Evolutionary conservation across 768 basidiomycete genomes (phyloP).

Genomic region (Podaxis carcinomalis): DNA sequence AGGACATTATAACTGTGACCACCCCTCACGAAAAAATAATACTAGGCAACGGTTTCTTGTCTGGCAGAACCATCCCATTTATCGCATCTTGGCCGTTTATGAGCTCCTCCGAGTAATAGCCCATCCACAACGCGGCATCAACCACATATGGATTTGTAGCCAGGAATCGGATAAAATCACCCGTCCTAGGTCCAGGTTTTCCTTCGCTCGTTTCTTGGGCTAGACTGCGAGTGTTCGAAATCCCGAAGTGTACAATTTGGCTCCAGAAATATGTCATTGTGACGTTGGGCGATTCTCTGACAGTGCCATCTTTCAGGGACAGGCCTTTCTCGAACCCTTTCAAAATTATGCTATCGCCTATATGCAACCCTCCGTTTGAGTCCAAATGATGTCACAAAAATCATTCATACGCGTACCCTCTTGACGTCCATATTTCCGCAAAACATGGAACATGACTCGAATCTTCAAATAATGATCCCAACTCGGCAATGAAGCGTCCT

Average conservation of each 20-base stretch:
- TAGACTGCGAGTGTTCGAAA: conserved; percentile 27
- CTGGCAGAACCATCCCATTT: conserved; percentile 39
- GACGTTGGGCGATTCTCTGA: conserved; percentile 31
- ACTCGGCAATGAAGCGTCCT: conserved; percentile 26
- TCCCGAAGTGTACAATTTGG: conserved; percentile 43
- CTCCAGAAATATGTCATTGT: conserved; percentile 51
- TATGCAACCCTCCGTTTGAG: background rate
- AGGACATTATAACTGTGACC: background rate
- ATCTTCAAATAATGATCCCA: conserved; percentile 50
- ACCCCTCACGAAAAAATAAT: conserved; percentile 29
- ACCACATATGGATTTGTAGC: conserved; percentile 36
- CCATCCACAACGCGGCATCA: conserved; percentile 35
- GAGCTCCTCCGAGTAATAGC: conserved; percentile 38
- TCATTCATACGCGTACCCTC: conserved; percentile 25
- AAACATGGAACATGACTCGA: conserved; percentile 35
- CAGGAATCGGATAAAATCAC: conserved; percentile 33
- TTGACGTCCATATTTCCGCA: conserved; percentile 35
- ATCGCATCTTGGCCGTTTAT: conserved; percentile 39
- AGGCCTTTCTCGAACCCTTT: conserved; percentile 32
- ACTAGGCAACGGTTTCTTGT: conserved; percentile 38
- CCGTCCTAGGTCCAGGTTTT: background rate
- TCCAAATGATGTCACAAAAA: background rate
- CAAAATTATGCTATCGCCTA: conserved; percentile 41
- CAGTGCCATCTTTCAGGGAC: conserved; percentile 28
- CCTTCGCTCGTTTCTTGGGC: background rate